Percentiles rank a stretch among this genome's conserved stretches.
Evolutionary conservation across 1,284 basidiomycete genomes (phyloP).

Genomic region (Fomitopsis palustris): DNA sequence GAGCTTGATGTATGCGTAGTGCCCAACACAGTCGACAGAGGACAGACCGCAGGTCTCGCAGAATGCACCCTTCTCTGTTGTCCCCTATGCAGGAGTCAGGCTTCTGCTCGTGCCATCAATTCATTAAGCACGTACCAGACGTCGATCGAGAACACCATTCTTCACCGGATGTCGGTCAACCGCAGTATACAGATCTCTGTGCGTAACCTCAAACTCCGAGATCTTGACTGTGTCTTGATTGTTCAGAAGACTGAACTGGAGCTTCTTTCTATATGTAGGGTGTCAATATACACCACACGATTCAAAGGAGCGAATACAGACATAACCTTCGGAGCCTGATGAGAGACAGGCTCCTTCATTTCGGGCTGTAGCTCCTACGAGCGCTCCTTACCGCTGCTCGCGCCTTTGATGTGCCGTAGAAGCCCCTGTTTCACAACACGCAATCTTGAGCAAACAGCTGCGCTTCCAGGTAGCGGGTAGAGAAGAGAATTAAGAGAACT

Average conservation of each 20-base stretch:
- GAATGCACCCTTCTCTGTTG: constrained; percentile 88
- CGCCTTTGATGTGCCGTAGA: too few species aligned
- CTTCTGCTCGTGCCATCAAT: background rate
- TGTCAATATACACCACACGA: background rate
- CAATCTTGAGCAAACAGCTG: too few species aligned
- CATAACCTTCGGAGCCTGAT: constrained; percentile 92
- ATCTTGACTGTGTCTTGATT: constrained; percentile 92
- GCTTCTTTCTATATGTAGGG: constrained; percentile 65
- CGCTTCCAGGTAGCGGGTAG: background rate
- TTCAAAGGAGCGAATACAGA: constrained; percentile 37
- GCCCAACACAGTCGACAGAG: constrained; percentile 94
- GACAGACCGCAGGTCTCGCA: constrained; percentile 96
- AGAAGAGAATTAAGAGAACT: too few species aligned
- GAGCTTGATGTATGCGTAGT: constrained; percentile 97
- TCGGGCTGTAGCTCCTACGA: background rate
- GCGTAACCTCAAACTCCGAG: constrained; percentile 92
- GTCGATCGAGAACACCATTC: constrained; percentile 86
- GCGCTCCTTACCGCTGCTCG: background rate
- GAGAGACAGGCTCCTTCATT: constrained; percentile 88
- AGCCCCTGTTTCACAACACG: too few species aligned
- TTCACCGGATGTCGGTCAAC: constrained; percentile 81
- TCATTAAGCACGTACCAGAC: constrained; percentile 55
- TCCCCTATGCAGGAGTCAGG: constrained; percentile 58
- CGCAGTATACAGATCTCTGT: constrained; percentile 85
- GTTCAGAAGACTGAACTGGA: constrained; percentile 91